Evolutionary conservation across 129 eudicot genomes (phyloP).

Genomic region (Escallonia herrerae): DNA sequence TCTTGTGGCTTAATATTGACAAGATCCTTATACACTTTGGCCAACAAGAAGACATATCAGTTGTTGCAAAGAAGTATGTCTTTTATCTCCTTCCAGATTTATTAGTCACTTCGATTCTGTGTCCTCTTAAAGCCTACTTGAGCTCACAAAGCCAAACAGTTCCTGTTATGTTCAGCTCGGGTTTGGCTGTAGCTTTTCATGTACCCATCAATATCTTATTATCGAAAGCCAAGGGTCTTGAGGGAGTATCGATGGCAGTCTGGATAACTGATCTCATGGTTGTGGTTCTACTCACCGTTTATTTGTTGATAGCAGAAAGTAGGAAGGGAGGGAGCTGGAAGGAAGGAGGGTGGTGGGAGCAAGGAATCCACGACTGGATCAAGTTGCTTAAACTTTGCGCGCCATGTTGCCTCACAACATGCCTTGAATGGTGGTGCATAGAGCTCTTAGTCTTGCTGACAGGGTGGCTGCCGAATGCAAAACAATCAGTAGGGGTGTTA

Average conservation of each 20-base stretch:
- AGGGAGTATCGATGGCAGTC: conserved; percentile 71
- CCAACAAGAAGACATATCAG: conserved; percentile 57
- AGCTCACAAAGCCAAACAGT: conserved; percentile 58
- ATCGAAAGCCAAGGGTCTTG: conserved; percentile 45
- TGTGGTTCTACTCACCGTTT: conserved; percentile 34
- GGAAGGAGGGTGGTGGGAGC: conserved; percentile 84
- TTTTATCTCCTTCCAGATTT: conserved; percentile 71
- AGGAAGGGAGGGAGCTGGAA: conserved; percentile 51
- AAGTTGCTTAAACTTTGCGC: conserved; percentile 50
- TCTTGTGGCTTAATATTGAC: conserved; percentile 80
- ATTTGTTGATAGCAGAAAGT: conserved; percentile 36
- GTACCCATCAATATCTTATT: conserved; percentile 60
- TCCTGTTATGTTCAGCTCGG: conserved; percentile 73
- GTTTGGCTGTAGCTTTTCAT: conserved; percentile 50
- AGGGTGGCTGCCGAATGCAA: conserved; percentile 69
- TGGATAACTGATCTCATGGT: conserved; percentile 75
- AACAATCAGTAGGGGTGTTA: conserved; percentile 55
- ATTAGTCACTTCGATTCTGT: conserved; percentile 46
- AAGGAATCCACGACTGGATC: conserved; percentile 46
- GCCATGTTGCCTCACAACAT: conserved; percentile 77
- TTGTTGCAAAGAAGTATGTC: conserved; percentile 47
- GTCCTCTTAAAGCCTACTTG: conserved; percentile 74
- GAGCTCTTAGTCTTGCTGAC: conserved; percentile 65
- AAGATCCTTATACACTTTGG: conserved; percentile 57
- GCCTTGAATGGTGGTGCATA: conserved; percentile 97